Percentiles rank a stretch among this genome's conserved stretches.
Conservation (phyloP, 2,329 filamentous ascomycete genomes). For the Tolypocladium album region DNA sequence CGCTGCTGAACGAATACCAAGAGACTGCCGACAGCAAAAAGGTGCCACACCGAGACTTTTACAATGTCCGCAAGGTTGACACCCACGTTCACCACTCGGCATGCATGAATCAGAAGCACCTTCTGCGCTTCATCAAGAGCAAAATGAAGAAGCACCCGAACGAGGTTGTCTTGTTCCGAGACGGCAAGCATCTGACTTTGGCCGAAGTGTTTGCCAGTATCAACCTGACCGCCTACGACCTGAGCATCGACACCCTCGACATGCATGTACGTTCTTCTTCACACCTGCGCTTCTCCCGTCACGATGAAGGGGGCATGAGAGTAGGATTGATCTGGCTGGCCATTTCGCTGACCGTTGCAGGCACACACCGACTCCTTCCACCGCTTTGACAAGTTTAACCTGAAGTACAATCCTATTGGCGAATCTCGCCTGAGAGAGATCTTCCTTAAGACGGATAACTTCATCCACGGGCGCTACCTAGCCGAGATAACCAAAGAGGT, state of each 20-base stretch:
- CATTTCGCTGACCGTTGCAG: conserved; percentile 25
- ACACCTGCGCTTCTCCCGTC: neutral
- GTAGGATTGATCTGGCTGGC: neutral
- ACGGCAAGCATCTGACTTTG: conserved; percentile 84
- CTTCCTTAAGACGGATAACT: conserved; percentile 97
- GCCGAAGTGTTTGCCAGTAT: conserved; percentile 95
- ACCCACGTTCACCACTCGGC: conserved; percentile 98
- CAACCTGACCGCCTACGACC: conserved; percentile 90
- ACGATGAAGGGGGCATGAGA: too few species aligned
- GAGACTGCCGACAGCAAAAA: conserved; percentile 97
- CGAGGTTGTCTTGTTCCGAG: conserved; percentile 84
- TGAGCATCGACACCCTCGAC: conserved; percentile 96
- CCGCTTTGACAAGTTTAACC: conserved; percentile 98
- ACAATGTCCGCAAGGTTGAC: conserved; percentile 97
- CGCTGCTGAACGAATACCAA: conserved; percentile 90
- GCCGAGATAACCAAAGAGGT: conserved; percentile 98
- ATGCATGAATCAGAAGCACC: conserved; percentile 99
- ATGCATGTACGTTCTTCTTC: conserved; percentile 69
- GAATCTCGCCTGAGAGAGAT: conserved; percentile 95
- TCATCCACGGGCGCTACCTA: conserved; percentile 88
- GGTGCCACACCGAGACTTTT: conserved; percentile 95
- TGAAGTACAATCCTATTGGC: conserved; percentile 96
- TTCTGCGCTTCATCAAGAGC: conserved; percentile 96
- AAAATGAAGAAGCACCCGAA: conserved; percentile 99
- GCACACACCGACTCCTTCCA: conserved; percentile 97